Evolutionary conservation across 73 alveolate species (phyloP).

Genomic region (Paramecium octaurelia): DNA sequence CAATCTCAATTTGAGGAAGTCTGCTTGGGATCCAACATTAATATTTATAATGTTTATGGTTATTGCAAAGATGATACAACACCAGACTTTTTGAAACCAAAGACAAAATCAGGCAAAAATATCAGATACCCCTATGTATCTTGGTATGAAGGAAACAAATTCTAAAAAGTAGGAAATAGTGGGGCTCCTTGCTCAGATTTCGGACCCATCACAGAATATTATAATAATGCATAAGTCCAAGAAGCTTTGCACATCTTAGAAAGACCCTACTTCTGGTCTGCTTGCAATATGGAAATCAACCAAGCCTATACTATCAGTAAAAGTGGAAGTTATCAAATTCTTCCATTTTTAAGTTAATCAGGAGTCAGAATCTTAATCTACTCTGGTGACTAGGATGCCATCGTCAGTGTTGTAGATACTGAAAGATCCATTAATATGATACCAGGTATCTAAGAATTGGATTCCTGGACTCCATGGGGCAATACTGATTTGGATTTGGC

Average conservation of each 20-base stretch:
- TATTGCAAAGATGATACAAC: conserved; percentile 9
- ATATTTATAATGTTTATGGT: conserved; percentile 20
- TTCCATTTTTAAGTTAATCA: conserved; percentile 53
- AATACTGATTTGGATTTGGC: conserved; percentile 43
- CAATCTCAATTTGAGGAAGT: neutral
- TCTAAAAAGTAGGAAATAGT: neutral
- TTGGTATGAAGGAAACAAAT: neutral
- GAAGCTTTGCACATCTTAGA: conserved; percentile 6
- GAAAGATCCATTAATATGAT: conserved; percentile 60
- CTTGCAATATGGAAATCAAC: neutral
- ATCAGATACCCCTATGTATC: neutral
- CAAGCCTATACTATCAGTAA: neutral
- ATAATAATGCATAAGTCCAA: neutral
- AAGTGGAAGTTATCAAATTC: conserved; percentile 66
- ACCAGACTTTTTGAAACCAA: neutral
- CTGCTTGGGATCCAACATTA: neutral
- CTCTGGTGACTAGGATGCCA: conserved; percentile 82
- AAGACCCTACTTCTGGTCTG: neutral
- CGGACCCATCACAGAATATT: conserved; percentile 45
- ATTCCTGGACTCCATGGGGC: conserved; percentile 28
- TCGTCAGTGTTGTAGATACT: conserved; percentile 72
- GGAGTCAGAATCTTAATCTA: conserved; percentile 67
- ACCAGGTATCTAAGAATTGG: neutral
- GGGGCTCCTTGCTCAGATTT: conserved; percentile 64
- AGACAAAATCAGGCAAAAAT: neutral